Base-by-base conservation (phyloP, 306 rosid species). In the Inga leiocalycina region DNA sequence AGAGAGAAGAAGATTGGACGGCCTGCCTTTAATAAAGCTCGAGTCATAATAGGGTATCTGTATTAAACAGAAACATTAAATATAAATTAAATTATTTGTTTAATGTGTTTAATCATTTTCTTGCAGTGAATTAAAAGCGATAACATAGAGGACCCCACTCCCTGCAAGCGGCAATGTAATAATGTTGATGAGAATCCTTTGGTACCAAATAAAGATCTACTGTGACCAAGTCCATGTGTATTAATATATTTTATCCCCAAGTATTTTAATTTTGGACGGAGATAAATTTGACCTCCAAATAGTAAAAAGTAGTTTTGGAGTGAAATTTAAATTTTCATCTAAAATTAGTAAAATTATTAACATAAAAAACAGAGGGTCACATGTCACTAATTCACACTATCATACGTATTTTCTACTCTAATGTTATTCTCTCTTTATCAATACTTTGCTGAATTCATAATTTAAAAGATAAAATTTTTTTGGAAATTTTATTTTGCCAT, bases 41-140 rank as follows among this genome's bases (percentile, higher is more conserved):
- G 93, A 48, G 98, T 94, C 99, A 94, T 96, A 41, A 94, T 71
- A 11, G 97, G 98, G 80, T 96, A 96, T 80, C 99, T 96, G 65
- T 19, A 80, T 54, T 66, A 71, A 77, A 72, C 52, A 81, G 56
- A 30, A 45, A 39, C 72, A 74, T 73, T 79, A 69, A 32, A 34
- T 67, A 35, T 35, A 32, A 32, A 34, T 65, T 65, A 15, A 65
- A 65, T 32, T 30, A 30, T 32, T 65, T 4, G 20, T 32, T 30
- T 62, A 62, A 19, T 57, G 27, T 20, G n/a, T 57, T 30, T 57
- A n/a, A 57, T 57, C 30, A 57, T 57, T 20, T 57, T 57, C 64
- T 20, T 17, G 41, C 41, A 37, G 8, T 27, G 62, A 15, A 52
- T 52, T 2, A 52, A 37, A 52, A 52, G 59, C 22, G 59, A 52